Evolutionary conservation across 108 stramenopile genomes (phyloP), one percentile per base, ranked within the genome.

Genomic region (Schizochytrium sp.): DNA sequence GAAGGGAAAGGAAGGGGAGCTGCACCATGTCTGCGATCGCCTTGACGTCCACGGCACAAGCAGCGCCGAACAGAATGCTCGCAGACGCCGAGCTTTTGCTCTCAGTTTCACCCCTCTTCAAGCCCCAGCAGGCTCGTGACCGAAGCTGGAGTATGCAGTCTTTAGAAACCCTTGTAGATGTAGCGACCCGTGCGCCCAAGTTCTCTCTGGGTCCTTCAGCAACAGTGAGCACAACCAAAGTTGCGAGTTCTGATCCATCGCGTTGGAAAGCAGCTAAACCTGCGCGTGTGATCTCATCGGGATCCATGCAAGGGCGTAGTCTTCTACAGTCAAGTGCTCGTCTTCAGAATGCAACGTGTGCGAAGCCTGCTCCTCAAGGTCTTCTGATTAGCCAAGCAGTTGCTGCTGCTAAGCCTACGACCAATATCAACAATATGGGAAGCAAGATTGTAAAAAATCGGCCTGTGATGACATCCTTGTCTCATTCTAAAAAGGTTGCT

Each of bases 131-230:
- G 76, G 44, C 64, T 38, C 47, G 76, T 5, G 76, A 83, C 53
- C 76, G 76, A 47, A 83, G 76, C 76, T 83, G 76, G 76, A 55
- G 50, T 38, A 10, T 83, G 76, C 76, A 83, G 47, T 83, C 76
- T 13, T 53, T 83, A 8, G 76, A 83, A 28, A 83, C 76, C 17
- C 76, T 83, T 38, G 76, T 83, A 13, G 76, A 83, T 42, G 76
- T 83, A 53, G 76, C 76, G 2, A 5, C 76, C n/a, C 76, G 76
- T n/a, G 53, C 47, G 12, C 64, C 64, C 8, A n/a, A 50, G 76
- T 83, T 83, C 76, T 83, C 76, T 38, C 49, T 83, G 15, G 76
- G 76, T 10, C 76, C 76, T 40, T 49, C 76, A 2, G 76, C 72
- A 17, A 72, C 28, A n/a, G 2, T 41, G 19, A n/a, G 42, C 64